Evolutionary conservation across 192 early-diverging fungal genomes (phyloP), one percentile per base, ranked within the genome.

Genomic region (Borealophlyctis nickersoniae): DNA sequence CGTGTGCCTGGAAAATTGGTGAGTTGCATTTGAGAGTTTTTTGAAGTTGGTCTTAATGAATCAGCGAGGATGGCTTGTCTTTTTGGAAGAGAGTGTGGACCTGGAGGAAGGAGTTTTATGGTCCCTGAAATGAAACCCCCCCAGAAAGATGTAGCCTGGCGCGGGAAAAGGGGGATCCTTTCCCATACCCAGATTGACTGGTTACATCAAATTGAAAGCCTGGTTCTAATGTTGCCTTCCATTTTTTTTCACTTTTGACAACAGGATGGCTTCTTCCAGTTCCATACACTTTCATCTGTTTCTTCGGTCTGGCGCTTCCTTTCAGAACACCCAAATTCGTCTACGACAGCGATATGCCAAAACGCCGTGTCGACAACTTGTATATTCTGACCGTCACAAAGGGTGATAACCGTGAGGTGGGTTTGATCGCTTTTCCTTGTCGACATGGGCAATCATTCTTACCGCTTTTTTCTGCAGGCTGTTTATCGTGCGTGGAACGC

Each of bases 1-100:
- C 67, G 7, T 84, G 82, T 66, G 81, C 73, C 63, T 84, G 82
- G 82, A 84, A 84, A 65, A 57, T 84, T 19, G 74, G 81, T 79
- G 56, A 19, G 72, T 66, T n/a, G n/a, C n/a, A n/a, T n/a, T n/a
- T n/a, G n/a, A n/a, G n/a, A 45, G 39, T 45, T 45, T 45, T 45
- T 7, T 45, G 39, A 45, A 45, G 39, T 45, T 7, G 7, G 9
- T 45, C n/a, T n/a, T n/a, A n/a, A n/a, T n/a, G n/a, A n/a, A n/a
- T n/a, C n/a, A n/a, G n/a, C n/a, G n/a, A n/a, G n/a, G n/a, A n/a
- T n/a, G 9, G 39, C 19, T 45, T 45, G 9, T 19, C 19, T 45
- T 45, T 45, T 45, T 7, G 39, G 39, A 19, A 19, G 39, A 45
- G 39, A 19, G 39, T 7, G 39, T 19, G 9, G 19, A 7, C 19